Base-by-base conservation (phyloP, 805 yeast species). In the Kuraishia capsulata region DNA sequence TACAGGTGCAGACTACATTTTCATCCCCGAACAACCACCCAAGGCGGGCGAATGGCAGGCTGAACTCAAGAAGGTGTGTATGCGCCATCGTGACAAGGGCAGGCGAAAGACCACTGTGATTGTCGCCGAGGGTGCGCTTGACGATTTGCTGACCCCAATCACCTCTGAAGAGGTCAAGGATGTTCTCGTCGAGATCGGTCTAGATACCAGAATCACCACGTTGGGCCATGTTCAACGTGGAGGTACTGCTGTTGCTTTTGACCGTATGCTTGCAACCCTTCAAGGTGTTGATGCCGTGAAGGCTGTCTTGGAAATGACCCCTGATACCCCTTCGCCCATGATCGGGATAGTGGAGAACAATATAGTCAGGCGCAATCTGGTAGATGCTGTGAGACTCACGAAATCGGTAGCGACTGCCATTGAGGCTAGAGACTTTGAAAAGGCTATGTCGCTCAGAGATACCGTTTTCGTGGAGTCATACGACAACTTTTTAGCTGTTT, bases 111-210 rank as follows among this genome's bases (percentile, higher is more conserved):
- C 90, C 20, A 82, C 77, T 25, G 88, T 83, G 21, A 73, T 83
- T 50, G 88, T 83, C 31, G 88, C 92, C 17, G 94, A 83, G 59
- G 94, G 94, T 52, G 94, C 94, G 36, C 76, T 82, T 43, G 77
- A 76, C 41, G 70, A 72, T 42, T 81, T 80, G 44, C 64, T 82
- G 49, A 72, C 74, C 31, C 86, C 84, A 36, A 78, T 83, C 43
- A 64, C 81, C 4, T 65, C 84, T 20, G 68, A 74, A 35, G 76
- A 78, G 41, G 90, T 83, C 21, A 75, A 73, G 50, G 64, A 76
- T 16, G 84, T 77, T 8, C 63, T 83, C 42, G 84, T 77, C 16
- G 72, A 69, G 34, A 59, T 82, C 42, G 87, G 87, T 9, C 61
- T 83, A 37, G 94, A 83, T 54, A 82, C 90, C 4, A 69, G 94